Percentiles rank a stretch among this genome's conserved stretches.
Evolutionary conservation across 23 red algal species (phyloP).

Genomic region (Agarophyton chilense): DNA sequence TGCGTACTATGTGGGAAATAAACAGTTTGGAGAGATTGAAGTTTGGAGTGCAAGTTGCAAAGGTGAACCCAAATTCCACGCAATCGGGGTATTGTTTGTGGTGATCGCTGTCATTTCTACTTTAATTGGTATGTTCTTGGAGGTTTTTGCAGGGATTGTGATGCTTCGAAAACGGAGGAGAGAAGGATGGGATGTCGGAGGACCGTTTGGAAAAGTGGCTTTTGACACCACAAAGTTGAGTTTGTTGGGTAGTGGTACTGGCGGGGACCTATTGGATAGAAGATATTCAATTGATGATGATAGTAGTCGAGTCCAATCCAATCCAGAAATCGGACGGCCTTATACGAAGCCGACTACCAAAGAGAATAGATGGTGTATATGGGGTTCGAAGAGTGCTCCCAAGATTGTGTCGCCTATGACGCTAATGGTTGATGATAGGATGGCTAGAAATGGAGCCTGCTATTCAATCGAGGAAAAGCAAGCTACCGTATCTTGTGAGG

Average conservation of each 20-base stretch:
- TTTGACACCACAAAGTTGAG: slow-evolving; percentile 13
- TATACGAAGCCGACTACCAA: not conserved
- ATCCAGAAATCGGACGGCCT: not conserved
- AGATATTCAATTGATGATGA: not conserved
- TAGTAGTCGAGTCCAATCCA: not conserved
- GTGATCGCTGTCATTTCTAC: slow-evolving; percentile 2
- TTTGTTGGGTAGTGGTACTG: slow-evolving; percentile 16
- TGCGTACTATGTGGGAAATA: not conserved
- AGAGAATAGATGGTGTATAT: not conserved
- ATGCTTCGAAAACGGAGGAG: slow-evolving; percentile 11
- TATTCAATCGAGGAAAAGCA: not conserved
- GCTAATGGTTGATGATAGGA: too few species aligned
- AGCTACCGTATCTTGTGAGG: not conserved
- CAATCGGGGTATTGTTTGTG: slow-evolving; percentile 7
- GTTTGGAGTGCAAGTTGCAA: not conserved
- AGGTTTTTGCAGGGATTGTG: not conserved
- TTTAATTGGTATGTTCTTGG: slow-evolving; percentile 1
- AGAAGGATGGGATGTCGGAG: not conserved
- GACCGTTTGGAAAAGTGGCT: slow-evolving; percentile 4
- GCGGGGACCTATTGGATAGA: not conserved
- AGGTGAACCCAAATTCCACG: not conserved
- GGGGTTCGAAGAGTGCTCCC: not conserved
- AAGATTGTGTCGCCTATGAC: not conserved
- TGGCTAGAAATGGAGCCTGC: not conserved
- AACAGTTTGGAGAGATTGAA: not conserved